Conservation (phyloP, 2,329 filamentous ascomycete genomes). For the Cryphonectria radicalis region DNA sequence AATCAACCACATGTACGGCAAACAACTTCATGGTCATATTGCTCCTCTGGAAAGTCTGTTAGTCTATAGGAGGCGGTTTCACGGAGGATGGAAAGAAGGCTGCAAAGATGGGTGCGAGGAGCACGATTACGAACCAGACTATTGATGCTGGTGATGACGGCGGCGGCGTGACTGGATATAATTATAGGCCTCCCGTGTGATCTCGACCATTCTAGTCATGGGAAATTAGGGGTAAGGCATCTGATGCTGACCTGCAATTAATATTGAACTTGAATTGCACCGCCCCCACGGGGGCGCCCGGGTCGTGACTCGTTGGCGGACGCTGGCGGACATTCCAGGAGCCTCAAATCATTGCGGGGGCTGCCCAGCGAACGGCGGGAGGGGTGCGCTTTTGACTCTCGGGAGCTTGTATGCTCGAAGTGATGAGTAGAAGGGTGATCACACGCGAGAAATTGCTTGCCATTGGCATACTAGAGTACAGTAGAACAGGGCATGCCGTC, state of each 20-base stretch:
- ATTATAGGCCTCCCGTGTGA: background rate
- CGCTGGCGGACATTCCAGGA: background rate
- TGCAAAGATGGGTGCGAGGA: background rate
- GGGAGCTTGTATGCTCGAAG: background rate
- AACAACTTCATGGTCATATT: background rate
- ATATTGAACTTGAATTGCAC: background rate
- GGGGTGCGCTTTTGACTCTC: too few species aligned
- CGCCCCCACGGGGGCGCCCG: background rate
- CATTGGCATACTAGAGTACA: background rate
- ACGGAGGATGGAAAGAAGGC: background rate
- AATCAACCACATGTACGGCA: background rate
- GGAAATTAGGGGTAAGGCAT: background rate
- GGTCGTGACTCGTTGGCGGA: conserved; percentile 5
- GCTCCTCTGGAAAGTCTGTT: background rate
- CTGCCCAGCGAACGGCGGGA: background rate
- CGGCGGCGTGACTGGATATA: background rate
- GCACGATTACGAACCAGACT: background rate
- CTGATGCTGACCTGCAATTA: background rate
- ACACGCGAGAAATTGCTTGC: background rate
- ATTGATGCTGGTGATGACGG: background rate
- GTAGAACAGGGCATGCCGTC: background rate
- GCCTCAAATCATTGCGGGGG: background rate
- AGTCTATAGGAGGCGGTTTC: background rate
- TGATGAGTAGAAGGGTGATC: background rate
- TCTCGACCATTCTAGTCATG: background rate